A percentile compares a stretch with the other conserved stretches of the same genome.
These are phyloP conservation scores for Fagopyrum esculentum DNA, from an alignment of 148 eudicot species.

Conservation along the genomic window DNA sequence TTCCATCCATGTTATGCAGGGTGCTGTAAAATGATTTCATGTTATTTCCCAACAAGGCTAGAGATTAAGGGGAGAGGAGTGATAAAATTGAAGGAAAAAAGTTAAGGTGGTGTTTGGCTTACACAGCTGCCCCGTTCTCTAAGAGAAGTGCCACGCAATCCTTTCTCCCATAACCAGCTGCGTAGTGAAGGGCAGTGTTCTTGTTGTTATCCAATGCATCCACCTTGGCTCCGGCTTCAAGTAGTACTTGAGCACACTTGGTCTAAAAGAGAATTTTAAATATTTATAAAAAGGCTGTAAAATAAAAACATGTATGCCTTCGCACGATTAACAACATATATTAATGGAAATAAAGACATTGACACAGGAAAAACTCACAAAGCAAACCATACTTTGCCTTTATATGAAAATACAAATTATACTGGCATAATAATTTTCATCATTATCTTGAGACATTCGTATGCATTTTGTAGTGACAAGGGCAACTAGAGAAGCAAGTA, in stretches of 20 bases:
- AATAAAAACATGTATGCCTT: no score
- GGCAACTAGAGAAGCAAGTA: background rate
- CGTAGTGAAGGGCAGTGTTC: constrained; percentile 99
- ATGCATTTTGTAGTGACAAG: background rate
- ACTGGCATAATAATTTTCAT: background rate
- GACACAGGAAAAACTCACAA: background rate
- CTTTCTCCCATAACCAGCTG: constrained; percentile 97
- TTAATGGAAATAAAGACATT: no score
- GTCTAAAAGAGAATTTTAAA: constrained; percentile 29
- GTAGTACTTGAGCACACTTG: constrained; percentile 78
- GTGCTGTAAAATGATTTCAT: constrained; percentile 46
- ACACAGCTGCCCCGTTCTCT: constrained; percentile 96
- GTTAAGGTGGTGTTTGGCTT: constrained; percentile 23
- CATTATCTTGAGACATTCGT: background rate
- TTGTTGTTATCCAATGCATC: constrained; percentile 96
- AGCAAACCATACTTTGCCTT: background rate
- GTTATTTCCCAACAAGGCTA: background rate
- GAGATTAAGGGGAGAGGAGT: background rate
- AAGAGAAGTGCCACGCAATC: constrained; percentile 92
- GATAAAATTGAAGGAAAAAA: background rate
- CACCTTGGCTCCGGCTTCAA: constrained; percentile 88
- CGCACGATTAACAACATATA: no score
- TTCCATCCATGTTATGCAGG: constrained; percentile 88
- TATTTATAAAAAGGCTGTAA: background rate
- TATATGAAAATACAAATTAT: background rate